Evolutionary conservation across 2,329 filamentous ascomycete species (phyloP).

Genomic region (Apiospora phragmitis): DNA sequence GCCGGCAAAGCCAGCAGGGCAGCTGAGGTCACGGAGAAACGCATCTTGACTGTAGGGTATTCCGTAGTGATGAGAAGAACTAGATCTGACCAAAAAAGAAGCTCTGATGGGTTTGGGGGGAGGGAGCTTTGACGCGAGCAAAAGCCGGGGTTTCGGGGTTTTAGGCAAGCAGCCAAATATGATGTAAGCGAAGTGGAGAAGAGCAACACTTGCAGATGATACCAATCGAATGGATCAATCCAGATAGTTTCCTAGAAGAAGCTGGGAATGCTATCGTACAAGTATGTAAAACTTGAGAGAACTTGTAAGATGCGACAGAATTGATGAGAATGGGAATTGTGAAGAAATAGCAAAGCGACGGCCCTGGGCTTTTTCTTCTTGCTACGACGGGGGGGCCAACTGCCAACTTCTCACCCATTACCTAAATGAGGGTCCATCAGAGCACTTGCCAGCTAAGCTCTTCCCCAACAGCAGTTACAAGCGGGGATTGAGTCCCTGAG

Average conservation of each 20-base stretch:
- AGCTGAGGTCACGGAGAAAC: conserved; percentile 52
- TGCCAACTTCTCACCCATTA: background rate
- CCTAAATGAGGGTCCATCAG: background rate
- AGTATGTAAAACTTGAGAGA: background rate
- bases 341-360: background rate
- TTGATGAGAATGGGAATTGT: background rate
- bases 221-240: conserved; percentile 13
- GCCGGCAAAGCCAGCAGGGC: conserved; percentile 55
- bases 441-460: background rate
- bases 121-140: conserved; percentile 15
- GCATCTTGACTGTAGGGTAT: conserved; percentile 46
- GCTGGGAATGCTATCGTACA: background rate
- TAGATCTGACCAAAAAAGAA: conserved; percentile 9
- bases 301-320: background rate
- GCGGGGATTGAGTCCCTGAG: background rate
- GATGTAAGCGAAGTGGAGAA: conserved; percentile 11
- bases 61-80: conserved; percentile 12
- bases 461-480: background rate
- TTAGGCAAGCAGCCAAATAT: conserved; percentile 7
- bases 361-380: background rate
- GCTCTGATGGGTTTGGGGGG: conserved; percentile 9
- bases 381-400: too few species aligned
- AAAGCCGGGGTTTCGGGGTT: conserved; percentile 7
- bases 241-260: background rate
- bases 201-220: background rate